phyloP scores from a whole-genome alignment of 2,329 filamentous ascomycete genomes.

The Aphanocladium album region DNA sequence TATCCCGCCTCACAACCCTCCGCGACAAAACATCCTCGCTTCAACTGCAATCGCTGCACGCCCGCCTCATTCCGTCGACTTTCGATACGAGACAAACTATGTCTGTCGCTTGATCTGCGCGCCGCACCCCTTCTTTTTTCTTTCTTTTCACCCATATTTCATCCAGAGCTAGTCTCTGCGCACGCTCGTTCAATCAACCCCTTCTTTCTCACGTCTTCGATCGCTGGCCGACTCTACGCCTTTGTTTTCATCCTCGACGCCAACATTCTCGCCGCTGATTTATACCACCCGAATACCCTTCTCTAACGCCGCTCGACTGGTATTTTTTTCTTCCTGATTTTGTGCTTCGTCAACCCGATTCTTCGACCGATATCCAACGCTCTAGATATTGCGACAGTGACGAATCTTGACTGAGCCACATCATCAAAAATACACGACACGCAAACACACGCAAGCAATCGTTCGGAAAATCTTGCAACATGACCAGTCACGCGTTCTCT shows the following conservation, averaged over 20 bases:
- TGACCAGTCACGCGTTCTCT: background rate
- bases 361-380: background rate
- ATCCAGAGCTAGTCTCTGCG: slow-evolving; percentile 42
- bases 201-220: slow-evolving; percentile 16
- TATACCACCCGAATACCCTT: background rate
- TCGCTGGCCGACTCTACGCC: slow-evolving; percentile 16
- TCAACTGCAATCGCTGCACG: background rate
- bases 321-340: no score
- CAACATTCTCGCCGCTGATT: background rate
- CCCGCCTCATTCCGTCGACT: background rate
- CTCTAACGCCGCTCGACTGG: background rate
- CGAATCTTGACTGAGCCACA: no score
- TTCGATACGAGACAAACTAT: slow-evolving; percentile 22
- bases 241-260: background rate
- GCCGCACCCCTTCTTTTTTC: slow-evolving; percentile 20
- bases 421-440: background rate
- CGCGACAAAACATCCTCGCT: background rate
- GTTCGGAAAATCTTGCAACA: background rate
- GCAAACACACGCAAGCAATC: background rate
- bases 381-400: background rate
- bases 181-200: slow-evolving; percentile 37
- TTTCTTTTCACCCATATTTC: slow-evolving; percentile 19
- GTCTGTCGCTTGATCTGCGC: slow-evolving; percentile 28
- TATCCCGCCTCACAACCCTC: background rate
- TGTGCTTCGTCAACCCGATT: no score